phyloP scores from a whole-genome alignment of 1,139 yeast genomes.

The Suhomyces maxii region DNA sequence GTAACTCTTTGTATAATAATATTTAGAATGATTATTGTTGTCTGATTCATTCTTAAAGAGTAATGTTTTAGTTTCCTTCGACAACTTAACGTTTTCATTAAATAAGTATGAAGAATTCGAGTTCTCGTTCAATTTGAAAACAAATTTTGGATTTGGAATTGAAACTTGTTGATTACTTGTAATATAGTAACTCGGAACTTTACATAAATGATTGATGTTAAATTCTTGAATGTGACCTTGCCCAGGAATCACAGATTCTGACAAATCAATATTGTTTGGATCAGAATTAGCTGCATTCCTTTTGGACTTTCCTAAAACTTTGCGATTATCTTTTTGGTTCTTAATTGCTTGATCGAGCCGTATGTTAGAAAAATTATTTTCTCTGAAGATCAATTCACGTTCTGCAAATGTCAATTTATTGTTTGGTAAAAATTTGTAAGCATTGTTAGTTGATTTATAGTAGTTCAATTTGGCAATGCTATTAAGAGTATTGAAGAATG shows the following conservation, averaged over 20 bases:
- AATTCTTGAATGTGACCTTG: constrained; percentile 49
- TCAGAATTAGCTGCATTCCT: constrained; percentile 37
- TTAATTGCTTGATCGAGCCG: constrained; percentile 19
- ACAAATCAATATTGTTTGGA: constrained; percentile 41
- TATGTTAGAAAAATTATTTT: constrained; percentile 30
- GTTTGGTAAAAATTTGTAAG: constrained; percentile 26
- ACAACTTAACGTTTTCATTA: constrained; percentile 26
- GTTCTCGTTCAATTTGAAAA: constrained; percentile 18
- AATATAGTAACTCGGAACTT: constrained; percentile 45
- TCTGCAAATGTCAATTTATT: constrained; percentile 34
- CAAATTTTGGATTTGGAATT: constrained; percentile 9
- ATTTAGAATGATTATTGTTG: constrained; percentile 35
- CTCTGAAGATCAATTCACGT: constrained; percentile 30
- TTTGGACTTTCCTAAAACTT: constrained; percentile 33
- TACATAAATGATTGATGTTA: constrained; percentile 41
- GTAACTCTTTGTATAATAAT: constrained; percentile 42
- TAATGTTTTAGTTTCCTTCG: constrained; percentile 40
- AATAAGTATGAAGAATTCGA: constrained; percentile 27
- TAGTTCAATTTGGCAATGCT: constrained; percentile 37
- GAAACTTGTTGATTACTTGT: constrained; percentile 24
- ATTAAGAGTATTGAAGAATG: constrained; percentile 39
- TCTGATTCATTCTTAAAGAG: constrained; percentile 40
- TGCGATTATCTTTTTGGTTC: constrained; percentile 17
- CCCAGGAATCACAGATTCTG: constrained; percentile 46
- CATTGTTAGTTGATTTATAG: constrained; percentile 27